Evolutionary conservation across 2,329 filamentous ascomycete species (phyloP), one percentile per base, ranked within the genome.

Genomic region (Aaosphaeria arxii): DNA sequence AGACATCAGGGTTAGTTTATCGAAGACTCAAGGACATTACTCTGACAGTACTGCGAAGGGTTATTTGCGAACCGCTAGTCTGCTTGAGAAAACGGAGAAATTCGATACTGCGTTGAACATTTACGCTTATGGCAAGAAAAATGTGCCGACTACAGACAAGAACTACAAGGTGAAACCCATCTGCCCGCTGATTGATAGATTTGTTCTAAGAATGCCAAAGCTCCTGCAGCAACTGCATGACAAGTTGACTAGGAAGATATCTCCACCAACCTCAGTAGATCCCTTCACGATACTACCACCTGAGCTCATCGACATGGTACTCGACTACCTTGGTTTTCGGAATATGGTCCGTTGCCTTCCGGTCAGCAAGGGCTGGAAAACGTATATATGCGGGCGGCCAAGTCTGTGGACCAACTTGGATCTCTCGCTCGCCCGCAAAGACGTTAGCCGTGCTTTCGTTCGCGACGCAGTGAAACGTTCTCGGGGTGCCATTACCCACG

Each of bases 41-140:
- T 24, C 17, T 24, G 17, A 24, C 17, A 24, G 17, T 24, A 24
- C 17, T 4, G 42, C n/a, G 17, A 11, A 59, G 49, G 82, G 81
- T 6, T 84, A 85, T 59, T 61, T 84, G 30, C 77, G 81, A 45
- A 78, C 77, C 29, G 80, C 75, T 3, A 77, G 76, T 48, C 56
- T 75, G 6, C 61, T 78, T 9, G 61, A 72, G 43, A 74, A 74
- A 49, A 75, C 78, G 66, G 71, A 73, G 7, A 82, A 79, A 57
- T 62, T 69, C 2, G 72, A 76, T n/a, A 75, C 74, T 28, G 83
- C 83, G 5, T 57, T 81, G 9, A 73, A 77, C 7, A 75, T 84
- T 28, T 85, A 84, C 63, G 72, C 76, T 29, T 78, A 81, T 58
- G 83, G 79, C n/a, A 66, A 85, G 53, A 79, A 77, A 51, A 74